Evolutionary conservation across 2,329 filamentous ascomycete genomes (phyloP).

Genomic region (Leptographium lundbergii): DNA sequence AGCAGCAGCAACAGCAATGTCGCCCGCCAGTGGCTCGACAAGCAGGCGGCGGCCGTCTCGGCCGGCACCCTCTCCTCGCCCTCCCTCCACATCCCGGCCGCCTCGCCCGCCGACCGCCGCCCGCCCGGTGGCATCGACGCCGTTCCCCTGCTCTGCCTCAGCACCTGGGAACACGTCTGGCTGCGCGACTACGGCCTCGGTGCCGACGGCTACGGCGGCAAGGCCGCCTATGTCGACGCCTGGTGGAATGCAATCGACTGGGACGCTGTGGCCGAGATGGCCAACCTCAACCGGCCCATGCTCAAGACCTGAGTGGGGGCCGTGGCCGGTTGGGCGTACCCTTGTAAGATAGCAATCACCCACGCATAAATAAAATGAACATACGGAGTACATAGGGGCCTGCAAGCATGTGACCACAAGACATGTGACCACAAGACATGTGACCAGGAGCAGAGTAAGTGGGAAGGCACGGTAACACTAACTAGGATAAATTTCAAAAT

Average conservation of each 20-base stretch:
- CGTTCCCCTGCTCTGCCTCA: slow-evolving; percentile 75
- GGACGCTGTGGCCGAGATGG: slow-evolving; percentile 49
- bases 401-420: not conserved
- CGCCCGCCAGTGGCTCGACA: slow-evolving; percentile 25
- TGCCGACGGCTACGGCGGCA: slow-evolving; percentile 50
- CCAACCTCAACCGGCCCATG: slow-evolving; percentile 17
- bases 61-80: not conserved
- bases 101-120: slow-evolving; percentile 19
- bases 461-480: not conserved
- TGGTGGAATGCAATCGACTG: slow-evolving; percentile 92
- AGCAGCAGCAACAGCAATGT: slow-evolving; percentile 7
- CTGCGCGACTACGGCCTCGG: slow-evolving; percentile 63
- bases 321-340: not conserved
- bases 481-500: slow-evolving; percentile 4
- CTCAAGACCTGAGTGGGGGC: slow-evolving; percentile 6
- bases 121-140: slow-evolving; percentile 57
- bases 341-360: slow-evolving; percentile 13
- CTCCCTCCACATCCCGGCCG: not conserved
- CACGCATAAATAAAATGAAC: not conserved
- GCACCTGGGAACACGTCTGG: slow-evolving; percentile 94
- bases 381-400: not conserved
- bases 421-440: not conserved
- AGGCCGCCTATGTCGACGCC: slow-evolving; percentile 58
- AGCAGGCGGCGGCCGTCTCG: slow-evolving; percentile 19
- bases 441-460: not conserved